A percentile compares a stretch with the other conserved stretches of the same genome.
Evolutionary conservation across 225 moss, liverwort and hornwort genomes (phyloP).

Genomic region (Ulota crispa): DNA sequence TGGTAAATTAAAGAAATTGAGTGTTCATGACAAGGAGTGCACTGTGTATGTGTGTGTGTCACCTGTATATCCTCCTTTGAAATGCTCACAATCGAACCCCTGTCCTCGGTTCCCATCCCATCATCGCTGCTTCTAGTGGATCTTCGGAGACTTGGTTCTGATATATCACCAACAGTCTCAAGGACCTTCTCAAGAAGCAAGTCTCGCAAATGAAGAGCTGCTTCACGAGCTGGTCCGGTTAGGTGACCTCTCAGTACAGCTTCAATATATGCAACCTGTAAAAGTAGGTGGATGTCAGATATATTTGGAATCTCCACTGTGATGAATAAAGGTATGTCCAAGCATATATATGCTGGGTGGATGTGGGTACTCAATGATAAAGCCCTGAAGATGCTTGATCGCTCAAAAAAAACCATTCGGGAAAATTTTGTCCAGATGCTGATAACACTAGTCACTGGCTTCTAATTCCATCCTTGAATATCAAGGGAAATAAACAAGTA

Average conservation of each 20-base stretch:
- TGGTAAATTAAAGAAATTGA: not conserved
- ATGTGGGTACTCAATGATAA: not conserved
- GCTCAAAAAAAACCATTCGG: not conserved
- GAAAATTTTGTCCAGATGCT: not conserved
- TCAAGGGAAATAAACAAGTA: constrained; percentile 23
- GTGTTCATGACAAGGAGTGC: not conserved
- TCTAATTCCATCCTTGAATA: not conserved
- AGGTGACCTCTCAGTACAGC: constrained; percentile 79
- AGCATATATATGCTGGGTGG: not conserved
- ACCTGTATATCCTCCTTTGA: constrained; percentile 89
- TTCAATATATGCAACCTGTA: constrained; percentile 87
- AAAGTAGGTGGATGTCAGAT: not conserved
- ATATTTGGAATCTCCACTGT: not conserved
- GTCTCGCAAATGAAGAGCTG: constrained; percentile 68
- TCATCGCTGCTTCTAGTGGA: constrained; percentile 70
- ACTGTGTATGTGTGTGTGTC: not conserved
- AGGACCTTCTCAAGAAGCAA: constrained; percentile 78
- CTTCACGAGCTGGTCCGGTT: constrained; percentile 66
- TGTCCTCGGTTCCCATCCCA: constrained; percentile 53
- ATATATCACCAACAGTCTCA: constrained; percentile 67
- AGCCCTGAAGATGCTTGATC: not conserved
- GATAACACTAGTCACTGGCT: not conserved
- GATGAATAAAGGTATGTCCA: not conserved
- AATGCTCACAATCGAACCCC: constrained; percentile 52
- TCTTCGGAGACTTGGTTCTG: constrained; percentile 57